Evolutionary conservation across 2,329 filamentous ascomycete genomes (phyloP), one percentile per base, ranked within the genome.

Genomic region (Colletotrichum acutatum): DNA sequence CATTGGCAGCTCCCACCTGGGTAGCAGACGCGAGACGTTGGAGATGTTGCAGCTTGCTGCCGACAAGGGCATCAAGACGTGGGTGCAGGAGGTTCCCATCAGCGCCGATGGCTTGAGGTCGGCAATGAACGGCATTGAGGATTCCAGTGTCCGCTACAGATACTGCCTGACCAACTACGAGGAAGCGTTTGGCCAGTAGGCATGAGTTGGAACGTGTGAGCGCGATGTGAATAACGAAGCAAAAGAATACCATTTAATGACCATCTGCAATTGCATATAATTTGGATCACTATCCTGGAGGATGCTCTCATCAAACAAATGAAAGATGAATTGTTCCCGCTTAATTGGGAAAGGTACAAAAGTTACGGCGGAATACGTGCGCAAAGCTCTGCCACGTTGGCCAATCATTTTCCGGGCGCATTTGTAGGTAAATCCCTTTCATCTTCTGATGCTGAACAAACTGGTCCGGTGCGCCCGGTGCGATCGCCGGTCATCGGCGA

Each of bases 11-110:
- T 93, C 90, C 74, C 93, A 95, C 82, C 83, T 95, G 75, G 93
- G 93, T 22, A 92, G 89, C 80, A 86, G 93, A 70, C 87, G 86
- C 59, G 93, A 95, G 86, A 91, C 91, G 81, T 81, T 94, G 66
- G 88, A 88, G 75, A 95, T 95, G 93, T 81, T 95, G 79, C 84
- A 93, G 82, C 83, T 95, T 71, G 92, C 92, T 12, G 92, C 90
- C 5, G 90, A 93, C 76, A 92, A 92, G 86, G 89, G 88, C 4
- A 86, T 95, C 76, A 87, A 90, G 82, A 90, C 91, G 11, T 94
- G 92, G 91, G 87, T 95, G 49, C 89, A 94, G 84, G 86, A 92
- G 78, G 90, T 97, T 59, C 90, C 92, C 63, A 93, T 98, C 79
- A 91, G 89, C 74, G 92, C 90, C 75, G 89, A 91, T 77, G 93